Percentiles rank a stretch among this genome's conserved stretches.
Conservation (phyloP, 1,139 yeast genomes). For the Suhomyces maxii region DNA sequence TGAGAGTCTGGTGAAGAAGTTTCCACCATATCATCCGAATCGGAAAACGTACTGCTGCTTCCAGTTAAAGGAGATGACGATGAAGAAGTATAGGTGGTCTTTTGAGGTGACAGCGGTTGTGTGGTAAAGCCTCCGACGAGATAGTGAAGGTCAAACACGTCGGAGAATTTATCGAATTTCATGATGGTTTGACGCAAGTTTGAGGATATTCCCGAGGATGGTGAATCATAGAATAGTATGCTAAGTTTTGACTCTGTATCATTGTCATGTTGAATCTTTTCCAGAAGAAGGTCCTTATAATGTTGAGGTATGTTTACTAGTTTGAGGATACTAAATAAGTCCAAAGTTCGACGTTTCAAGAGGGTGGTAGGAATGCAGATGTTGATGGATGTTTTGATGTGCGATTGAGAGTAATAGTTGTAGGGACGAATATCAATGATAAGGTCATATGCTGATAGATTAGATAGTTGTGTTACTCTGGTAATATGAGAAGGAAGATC, state of each 20-base stretch:
- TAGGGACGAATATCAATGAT: constrained; percentile 42
- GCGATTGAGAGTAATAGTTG: constrained; percentile 31
- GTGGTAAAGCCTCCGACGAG: constrained; percentile 40
- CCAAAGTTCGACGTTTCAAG: constrained; percentile 36
- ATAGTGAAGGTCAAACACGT: constrained; percentile 29
- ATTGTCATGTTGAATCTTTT: constrained; percentile 7
- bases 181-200: constrained; percentile 42
- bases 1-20: constrained; percentile 1
- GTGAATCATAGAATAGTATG: constrained; percentile 55
- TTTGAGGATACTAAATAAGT: constrained; percentile 30
- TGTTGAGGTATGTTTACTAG: constrained; percentile 26
- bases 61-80: constrained; percentile 8
- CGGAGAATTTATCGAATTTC: constrained; percentile 33
- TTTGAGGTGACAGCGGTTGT: constrained; percentile 4
- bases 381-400: constrained; percentile 32
- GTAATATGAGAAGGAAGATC: constrained; percentile 9
- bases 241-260: constrained; percentile 14
- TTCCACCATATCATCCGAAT: constrained; percentile 3
- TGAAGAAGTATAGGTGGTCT: neutral
- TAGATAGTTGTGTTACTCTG: constrained; percentile 8
- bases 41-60: constrained; percentile 5
- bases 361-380: constrained; percentile 45
- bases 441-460: constrained; percentile 15
- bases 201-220: constrained; percentile 32
- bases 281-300: constrained; percentile 19